Conservation (phyloP, 2,329 filamentous ascomycete genomes). For the Orbilia ellipsospora region DNA sequence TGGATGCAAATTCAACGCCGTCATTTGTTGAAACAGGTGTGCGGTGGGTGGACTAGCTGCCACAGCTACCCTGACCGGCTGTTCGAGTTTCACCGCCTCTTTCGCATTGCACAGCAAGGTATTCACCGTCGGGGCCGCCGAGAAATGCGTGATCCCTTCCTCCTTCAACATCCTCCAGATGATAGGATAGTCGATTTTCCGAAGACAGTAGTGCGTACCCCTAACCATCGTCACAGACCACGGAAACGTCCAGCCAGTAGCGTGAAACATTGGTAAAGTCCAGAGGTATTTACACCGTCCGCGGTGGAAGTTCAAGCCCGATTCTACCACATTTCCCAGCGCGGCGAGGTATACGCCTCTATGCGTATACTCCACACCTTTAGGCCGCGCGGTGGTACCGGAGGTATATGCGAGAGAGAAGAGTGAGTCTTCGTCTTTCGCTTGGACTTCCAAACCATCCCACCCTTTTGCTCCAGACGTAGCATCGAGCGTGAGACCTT, state of each 20-base stretch:
- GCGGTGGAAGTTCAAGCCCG: constrained; percentile 77
- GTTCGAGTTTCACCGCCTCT: constrained; percentile 76
- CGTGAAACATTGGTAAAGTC: constrained; percentile 77
- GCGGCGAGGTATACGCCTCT: constrained; percentile 86
- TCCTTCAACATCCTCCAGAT: constrained; percentile 91
- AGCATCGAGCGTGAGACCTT: constrained; percentile 79
- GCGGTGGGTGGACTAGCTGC: constrained; percentile 90
- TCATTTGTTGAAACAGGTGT: constrained; percentile 94
- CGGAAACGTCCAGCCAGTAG: constrained; percentile 83
- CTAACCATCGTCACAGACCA: constrained; percentile 93
- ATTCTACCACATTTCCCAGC: constrained; percentile 87
- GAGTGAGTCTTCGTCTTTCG: constrained; percentile 79
- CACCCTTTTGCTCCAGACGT: constrained; percentile 77
- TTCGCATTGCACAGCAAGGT: constrained; percentile 85
- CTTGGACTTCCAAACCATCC: constrained; percentile 77
- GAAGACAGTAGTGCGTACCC: constrained; percentile 92
- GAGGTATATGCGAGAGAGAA: constrained; percentile 93
- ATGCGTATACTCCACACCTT: constrained; percentile 89
- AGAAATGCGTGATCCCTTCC: constrained; percentile 92
- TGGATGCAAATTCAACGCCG: constrained; percentile 82
- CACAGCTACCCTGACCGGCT: constrained; percentile 85
- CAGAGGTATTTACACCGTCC: constrained; percentile 85
- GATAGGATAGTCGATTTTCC: constrained; percentile 92
- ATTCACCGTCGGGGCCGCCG: constrained; percentile 95
- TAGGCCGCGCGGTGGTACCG: constrained; percentile 74